Evolutionary conservation across 176 grass and related monocot genomes (phyloP).

Genomic region (Canna indica): DNA sequence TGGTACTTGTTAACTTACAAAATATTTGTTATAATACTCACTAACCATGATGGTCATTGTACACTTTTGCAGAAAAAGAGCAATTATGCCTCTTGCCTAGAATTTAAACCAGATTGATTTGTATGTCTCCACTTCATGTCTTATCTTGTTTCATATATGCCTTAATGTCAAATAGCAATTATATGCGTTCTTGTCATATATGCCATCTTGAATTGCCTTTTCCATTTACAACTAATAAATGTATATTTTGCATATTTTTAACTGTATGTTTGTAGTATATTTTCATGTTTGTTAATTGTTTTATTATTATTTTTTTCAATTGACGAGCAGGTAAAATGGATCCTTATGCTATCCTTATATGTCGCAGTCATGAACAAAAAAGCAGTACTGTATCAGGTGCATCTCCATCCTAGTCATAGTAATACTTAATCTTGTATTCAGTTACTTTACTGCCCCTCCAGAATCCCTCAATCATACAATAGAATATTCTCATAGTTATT

Average conservation of each 20-base stretch:
- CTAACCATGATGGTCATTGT: too few relatives aligned
- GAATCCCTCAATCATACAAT: neutral
- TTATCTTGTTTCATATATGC: neutral
- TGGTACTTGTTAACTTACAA: too few relatives aligned
- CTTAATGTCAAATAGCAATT: too few relatives aligned
- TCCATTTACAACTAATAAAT: too few relatives aligned
- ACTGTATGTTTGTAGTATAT: too few relatives aligned
- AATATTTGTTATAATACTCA: too few relatives aligned
- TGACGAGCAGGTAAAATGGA: constrained; percentile 62
- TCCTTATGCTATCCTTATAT: constrained; percentile 59
- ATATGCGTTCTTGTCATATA: neutral
- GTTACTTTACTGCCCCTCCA: neutral
- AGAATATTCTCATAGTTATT: neutral
- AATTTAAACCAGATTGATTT: neutral
- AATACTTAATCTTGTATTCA: neutral
- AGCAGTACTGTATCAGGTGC: constrained; percentile 54
- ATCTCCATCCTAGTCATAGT: neutral
- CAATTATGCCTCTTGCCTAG: too few relatives aligned
- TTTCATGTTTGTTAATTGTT: neutral
- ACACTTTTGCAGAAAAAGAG: too few relatives aligned
- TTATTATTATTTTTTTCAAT: neutral
- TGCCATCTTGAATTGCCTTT: neutral
- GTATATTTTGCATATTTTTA: too few relatives aligned
- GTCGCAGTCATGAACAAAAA: constrained; percentile 54
- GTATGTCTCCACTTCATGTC: neutral